Evolutionary conservation across 495 filamentous ascomycete genomes (phyloP), one percentile per base, ranked within the genome.

Genomic region (Trichoderma asperelloides): DNA sequence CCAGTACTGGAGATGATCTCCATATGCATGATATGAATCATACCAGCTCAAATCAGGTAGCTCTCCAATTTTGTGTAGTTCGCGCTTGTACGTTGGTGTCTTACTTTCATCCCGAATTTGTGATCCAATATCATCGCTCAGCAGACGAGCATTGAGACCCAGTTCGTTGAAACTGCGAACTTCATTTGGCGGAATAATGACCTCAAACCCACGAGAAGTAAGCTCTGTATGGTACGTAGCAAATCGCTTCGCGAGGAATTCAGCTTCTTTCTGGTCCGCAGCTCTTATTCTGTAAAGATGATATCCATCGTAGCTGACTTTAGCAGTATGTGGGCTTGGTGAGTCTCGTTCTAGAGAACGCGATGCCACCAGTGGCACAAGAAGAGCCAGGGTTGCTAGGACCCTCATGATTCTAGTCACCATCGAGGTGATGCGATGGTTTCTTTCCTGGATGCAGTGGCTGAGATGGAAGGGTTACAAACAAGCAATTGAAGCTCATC

Each of bases 1-100:
- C 70, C 85, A 75, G 68, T 79, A 89, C 55, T 73, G 73, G 28
- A 83, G 39, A 69, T 89, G 86, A 67, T 87, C 85, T 5, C 74
- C 76, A 68, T 85, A 85, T 0, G 76, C 67, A 63, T 88, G 86
- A 69, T 87, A 88, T 45, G 79, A 71, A 67, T 85, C 77, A 74
- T 86, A 87, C 25, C 69, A 37, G n/a, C 63, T 68, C 9, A 63
- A 45, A 23, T 57, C 68, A 2, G 55, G 55, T 3, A 60, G 55
- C 16, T 60, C 23, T 12, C 55, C 55, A 21, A 13, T 11, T 18
- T 30, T 60, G 55, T 60, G 55, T 16, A 28, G 27, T 70, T 23
- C 18, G 75, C 71, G 69, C 25, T 73, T 63, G 62, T 71, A 78
- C 13, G 62, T 30, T 0, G 37, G 66, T 51, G 74, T 66, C 13